These are phyloP conservation scores for Aspergillus sp. DNA, from an alignment of 2,329 filamentous ascomycete species.

Conservation along the genomic window DNA sequence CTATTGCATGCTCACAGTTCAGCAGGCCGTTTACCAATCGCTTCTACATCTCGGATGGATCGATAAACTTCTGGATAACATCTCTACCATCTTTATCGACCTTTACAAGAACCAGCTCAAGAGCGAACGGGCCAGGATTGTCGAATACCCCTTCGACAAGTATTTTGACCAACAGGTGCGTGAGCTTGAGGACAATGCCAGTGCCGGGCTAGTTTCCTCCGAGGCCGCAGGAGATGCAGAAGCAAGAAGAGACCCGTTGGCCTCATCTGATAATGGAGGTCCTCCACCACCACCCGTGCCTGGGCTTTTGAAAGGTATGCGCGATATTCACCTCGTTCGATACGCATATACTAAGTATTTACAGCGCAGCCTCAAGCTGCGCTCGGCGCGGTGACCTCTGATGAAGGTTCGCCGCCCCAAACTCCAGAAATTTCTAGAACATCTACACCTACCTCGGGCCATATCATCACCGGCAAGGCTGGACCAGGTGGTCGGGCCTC, in stretches of 20 bases:
- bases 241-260: slow-evolving; percentile 53
- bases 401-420: slow-evolving; percentile 70
- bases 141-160: slow-evolving; percentile 84
- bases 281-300: slow-evolving; percentile 58
- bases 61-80: slow-evolving; percentile 93
- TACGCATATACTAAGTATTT: slow-evolving; percentile 27
- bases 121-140: slow-evolving; percentile 74
- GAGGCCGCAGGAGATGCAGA: slow-evolving; percentile 50
- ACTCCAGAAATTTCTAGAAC: slow-evolving; percentile 80
- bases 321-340: neutral
- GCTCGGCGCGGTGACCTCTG: slow-evolving; percentile 54
- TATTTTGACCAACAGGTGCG: slow-evolving; percentile 94
- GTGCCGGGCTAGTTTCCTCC: slow-evolving; percentile 45
- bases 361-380: slow-evolving; percentile 52
- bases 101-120: slow-evolving; percentile 87
- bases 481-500: slow-evolving; percentile 78
- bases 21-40: slow-evolving; percentile 91
- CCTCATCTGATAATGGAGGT: slow-evolving; percentile 54
- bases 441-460: slow-evolving; percentile 69
- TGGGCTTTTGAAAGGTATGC: slow-evolving; percentile 54
- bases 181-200: slow-evolving; percentile 63
- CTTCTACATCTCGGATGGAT: slow-evolving; percentile 95
- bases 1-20: slow-evolving; percentile 23
- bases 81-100: slow-evolving; percentile 87
- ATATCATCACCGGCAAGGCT: slow-evolving; percentile 73